These are phyloP conservation scores for Cenchrus americanus DNA, from an alignment of 176 grass and related monocot species.

Conservation along the genomic window DNA sequence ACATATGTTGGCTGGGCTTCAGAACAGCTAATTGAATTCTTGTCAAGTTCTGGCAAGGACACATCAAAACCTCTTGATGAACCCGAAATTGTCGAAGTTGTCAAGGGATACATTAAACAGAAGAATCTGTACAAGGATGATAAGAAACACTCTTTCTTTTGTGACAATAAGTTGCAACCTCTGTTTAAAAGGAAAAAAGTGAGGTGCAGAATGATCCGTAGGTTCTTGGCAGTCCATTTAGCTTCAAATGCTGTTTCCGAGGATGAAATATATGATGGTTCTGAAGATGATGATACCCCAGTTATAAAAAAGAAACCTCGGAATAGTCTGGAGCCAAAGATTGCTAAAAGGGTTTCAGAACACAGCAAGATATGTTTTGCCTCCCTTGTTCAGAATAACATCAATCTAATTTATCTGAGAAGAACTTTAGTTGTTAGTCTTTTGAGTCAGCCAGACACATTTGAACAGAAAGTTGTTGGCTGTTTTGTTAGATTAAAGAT, in stretches of 20 bases:
- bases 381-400: slow-evolving; percentile 59
- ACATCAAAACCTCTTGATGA: slow-evolving; percentile 59
- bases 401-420: slow-evolving; percentile 72
- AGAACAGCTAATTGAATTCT: slow-evolving; percentile 67
- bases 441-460: slow-evolving; percentile 63
- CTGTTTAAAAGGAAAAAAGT: slow-evolving; percentile 78
- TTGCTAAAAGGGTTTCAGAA: slow-evolving; percentile 50
- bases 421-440: slow-evolving; percentile 63
- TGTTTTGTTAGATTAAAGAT: slow-evolving; percentile 78
- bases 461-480: slow-evolving; percentile 75
- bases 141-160: slow-evolving; percentile 67
- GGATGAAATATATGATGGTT: slow-evolving; percentile 48
- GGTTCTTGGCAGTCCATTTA: slow-evolving; percentile 68
- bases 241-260: slow-evolving; percentile 65
- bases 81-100: slow-evolving; percentile 49
- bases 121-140: slow-evolving; percentile 56
- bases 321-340: slow-evolving; percentile 35
- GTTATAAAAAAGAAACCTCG: slow-evolving; percentile 35
- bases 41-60: slow-evolving; percentile 64
- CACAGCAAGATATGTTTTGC: slow-evolving; percentile 58
- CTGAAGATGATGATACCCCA: slow-evolving; percentile 47
- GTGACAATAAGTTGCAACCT: slow-evolving; percentile 59
- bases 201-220: slow-evolving; percentile 64
- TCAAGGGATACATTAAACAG: slow-evolving; percentile 70
- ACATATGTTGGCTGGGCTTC: slow-evolving; percentile 79